These are phyloP conservation scores for Apiospora pterosperma DNA, from an alignment of 2,329 filamentous ascomycete genomes.

Conservation along the genomic window DNA sequence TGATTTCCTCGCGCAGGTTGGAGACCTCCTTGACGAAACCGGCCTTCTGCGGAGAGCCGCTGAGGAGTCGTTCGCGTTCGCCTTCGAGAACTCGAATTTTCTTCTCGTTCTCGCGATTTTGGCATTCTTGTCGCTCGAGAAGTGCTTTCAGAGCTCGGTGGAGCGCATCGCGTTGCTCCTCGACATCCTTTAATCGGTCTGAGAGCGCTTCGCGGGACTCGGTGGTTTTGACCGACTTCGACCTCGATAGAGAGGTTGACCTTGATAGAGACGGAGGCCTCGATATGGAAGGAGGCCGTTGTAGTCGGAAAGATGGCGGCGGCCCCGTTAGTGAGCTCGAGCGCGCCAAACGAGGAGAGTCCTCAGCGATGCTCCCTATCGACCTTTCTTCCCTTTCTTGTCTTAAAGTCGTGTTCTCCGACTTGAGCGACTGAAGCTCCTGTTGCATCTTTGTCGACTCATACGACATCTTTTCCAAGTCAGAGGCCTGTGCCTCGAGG, in stretches of 20 bases:
- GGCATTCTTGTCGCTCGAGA: slow-evolving; percentile 79
- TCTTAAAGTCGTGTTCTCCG: slow-evolving; percentile 60
- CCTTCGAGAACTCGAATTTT: slow-evolving; percentile 72
- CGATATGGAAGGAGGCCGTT: slow-evolving; percentile 33
- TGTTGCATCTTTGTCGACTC: slow-evolving; percentile 85
- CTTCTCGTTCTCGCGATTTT: slow-evolving; percentile 80
- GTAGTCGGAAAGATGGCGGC: slow-evolving; percentile 23
- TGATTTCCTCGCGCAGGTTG: slow-evolving; percentile 78
- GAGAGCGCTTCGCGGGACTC: slow-evolving; percentile 67
- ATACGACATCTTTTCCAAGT: slow-evolving; percentile 71
- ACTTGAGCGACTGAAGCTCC: slow-evolving; percentile 69
- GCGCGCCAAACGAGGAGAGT: slow-evolving; percentile 35
- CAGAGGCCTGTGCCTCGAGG: slow-evolving; percentile 69
- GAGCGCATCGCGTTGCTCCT: slow-evolving; percentile 88
- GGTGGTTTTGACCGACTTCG: slow-evolving; percentile 53
- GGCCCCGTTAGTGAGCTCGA: slow-evolving; percentile 35
- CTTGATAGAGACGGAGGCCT: slow-evolving; percentile 17
- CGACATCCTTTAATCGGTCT: slow-evolving; percentile 85
- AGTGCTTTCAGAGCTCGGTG: slow-evolving; percentile 84
- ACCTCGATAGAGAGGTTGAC: slow-evolving; percentile 49
- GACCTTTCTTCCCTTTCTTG: slow-evolving; percentile 28
- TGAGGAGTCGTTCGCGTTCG: slow-evolving; percentile 72
- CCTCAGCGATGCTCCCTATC: slow-evolving; percentile 32
- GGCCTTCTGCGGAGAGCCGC: slow-evolving; percentile 65
- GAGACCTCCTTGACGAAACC: slow-evolving; percentile 84